phyloP scores from a whole-genome alignment of 345 rosid species.

The Populus ilicifolia region DNA sequence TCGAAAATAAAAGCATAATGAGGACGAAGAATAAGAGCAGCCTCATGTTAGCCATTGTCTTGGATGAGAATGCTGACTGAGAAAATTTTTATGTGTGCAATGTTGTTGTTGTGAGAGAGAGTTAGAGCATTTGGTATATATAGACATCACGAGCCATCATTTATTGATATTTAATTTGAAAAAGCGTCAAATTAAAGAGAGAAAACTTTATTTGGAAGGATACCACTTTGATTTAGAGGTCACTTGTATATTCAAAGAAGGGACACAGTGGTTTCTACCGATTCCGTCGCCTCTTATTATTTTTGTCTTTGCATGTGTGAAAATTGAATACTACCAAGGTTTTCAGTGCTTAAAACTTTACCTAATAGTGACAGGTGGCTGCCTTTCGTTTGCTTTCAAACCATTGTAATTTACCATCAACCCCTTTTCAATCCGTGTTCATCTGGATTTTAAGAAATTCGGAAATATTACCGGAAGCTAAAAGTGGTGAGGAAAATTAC shows the following conservation, averaged over 20 bases:
- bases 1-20: slow-evolving; percentile 28
- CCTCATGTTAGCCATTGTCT: slow-evolving; percentile 22
- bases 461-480: too few species aligned
- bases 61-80: too few species aligned
- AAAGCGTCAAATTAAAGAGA: background rate
- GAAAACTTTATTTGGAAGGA: background rate
- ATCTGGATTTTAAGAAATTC: background rate
- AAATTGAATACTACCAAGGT: too few species aligned
- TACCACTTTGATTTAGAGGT: background rate
- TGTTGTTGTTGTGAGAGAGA: background rate
- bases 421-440: background rate
- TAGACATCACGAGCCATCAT: background rate
- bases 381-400: background rate
- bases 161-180: background rate
- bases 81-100: background rate
- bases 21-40: slow-evolving; percentile 23
- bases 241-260: background rate
- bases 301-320: background rate
- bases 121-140: background rate
- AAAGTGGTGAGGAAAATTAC: too few species aligned
- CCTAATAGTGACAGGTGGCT: background rate
- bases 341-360: too few species aligned
- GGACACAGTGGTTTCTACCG: background rate
- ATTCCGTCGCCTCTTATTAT: background rate
- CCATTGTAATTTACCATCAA: background rate